Percentiles rank a stretch among this genome's conserved stretches.
These are phyloP conservation scores for Solanum appendiculatum DNA, from an alignment of 257 asterid genomes.

Conservation along the genomic window DNA sequence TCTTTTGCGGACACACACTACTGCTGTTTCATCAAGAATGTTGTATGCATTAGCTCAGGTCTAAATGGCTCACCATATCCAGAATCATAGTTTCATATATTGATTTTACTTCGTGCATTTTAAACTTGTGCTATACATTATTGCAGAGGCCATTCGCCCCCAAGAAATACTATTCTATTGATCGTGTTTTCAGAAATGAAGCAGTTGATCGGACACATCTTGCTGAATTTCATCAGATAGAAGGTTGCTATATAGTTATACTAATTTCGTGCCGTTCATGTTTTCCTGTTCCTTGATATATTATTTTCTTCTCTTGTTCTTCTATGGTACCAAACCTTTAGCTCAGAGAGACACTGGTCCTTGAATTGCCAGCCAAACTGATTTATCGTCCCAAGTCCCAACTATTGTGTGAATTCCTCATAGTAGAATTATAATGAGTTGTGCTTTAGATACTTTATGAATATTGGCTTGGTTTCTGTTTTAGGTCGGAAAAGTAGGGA, in stretches of 20 bases:
- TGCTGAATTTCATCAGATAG: slow-evolving; percentile 99
- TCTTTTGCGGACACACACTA: slow-evolving; percentile 95
- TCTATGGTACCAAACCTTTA: background rate
- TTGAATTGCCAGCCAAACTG: background rate
- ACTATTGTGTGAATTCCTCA: background rate
- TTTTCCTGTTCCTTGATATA: background rate
- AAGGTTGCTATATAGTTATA: slow-evolving; percentile 40
- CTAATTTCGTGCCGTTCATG: background rate
- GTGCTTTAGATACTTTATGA: background rate
- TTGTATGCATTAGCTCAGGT: slow-evolving; percentile 90
- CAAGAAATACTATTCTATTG: slow-evolving; percentile 83
- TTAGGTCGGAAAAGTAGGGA: background rate
- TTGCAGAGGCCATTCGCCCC: slow-evolving; percentile 80
- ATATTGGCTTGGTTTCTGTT: background rate
- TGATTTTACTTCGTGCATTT: background rate
- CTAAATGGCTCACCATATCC: background rate
- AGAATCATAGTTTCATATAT: background rate
- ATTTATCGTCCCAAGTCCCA: background rate
- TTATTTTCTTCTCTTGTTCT: background rate
- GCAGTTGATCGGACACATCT: slow-evolving; percentile 98
- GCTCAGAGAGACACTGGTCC: background rate
- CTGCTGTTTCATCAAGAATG: slow-evolving; percentile 98
- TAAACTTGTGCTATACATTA: background rate
- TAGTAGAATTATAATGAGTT: background rate
- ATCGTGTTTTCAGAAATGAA: slow-evolving; percentile 96